Percentiles rank a stretch among this genome's conserved stretches.
Conservation (phyloP, 192 early-diverging fungal species). For the Gamsiella multidivaricata region DNA sequence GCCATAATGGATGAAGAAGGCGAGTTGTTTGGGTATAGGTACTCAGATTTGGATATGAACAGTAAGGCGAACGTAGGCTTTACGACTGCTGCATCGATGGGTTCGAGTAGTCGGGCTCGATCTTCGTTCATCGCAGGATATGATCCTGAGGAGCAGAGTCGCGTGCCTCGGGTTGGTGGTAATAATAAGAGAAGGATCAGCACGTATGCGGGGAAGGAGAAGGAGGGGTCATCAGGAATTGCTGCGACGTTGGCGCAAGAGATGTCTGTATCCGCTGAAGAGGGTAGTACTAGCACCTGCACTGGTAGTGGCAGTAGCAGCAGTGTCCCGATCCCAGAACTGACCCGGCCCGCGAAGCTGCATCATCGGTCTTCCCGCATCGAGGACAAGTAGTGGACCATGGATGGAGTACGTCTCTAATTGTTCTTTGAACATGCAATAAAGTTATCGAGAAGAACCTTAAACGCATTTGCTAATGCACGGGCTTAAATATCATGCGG, state of each 20-base stretch:
- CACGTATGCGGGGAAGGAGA: background rate
- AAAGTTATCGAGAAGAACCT: too few relatives aligned
- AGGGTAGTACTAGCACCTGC: background rate
- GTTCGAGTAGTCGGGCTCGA: too few relatives aligned
- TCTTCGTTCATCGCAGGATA: too few relatives aligned
- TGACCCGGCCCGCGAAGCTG: slow-evolving; percentile 36
- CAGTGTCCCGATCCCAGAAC: slow-evolving; percentile 13
- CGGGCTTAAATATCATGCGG: too few relatives aligned
- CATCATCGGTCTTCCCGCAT: slow-evolving; percentile 30
- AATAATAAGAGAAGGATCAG: slow-evolving; percentile 31
- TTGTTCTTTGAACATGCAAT: too few relatives aligned
- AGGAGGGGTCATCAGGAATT: background rate
- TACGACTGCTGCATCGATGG: background rate
- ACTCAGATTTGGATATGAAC: slow-evolving; percentile 4
- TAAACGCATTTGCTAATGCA: too few relatives aligned
- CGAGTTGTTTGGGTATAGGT: slow-evolving; percentile 33
- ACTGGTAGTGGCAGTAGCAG: too few relatives aligned
- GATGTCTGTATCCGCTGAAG: too few relatives aligned
- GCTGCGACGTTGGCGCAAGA: too few relatives aligned
- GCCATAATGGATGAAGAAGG: slow-evolving; percentile 33
- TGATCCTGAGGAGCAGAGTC: too few relatives aligned
- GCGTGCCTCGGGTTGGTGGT: too few relatives aligned
- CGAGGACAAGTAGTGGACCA: slow-evolving; percentile 23
- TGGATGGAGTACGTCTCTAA: too few relatives aligned
- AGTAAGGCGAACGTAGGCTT: background rate